phyloP scores from a whole-genome alignment of 2,329 filamentous ascomycete genomes.

The Fusarium pseudoanthophilum region DNA sequence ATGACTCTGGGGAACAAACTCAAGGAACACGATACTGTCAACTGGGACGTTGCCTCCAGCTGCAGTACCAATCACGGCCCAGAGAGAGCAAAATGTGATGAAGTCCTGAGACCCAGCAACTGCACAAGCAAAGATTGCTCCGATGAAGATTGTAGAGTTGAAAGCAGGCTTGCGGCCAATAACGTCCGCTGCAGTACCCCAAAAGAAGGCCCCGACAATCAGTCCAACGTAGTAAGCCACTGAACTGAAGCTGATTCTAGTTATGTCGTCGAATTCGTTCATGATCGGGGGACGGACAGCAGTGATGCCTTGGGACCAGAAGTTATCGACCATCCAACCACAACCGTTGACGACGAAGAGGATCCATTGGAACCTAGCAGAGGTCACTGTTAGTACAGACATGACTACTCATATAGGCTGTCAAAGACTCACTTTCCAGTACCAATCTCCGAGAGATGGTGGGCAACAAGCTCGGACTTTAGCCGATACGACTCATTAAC shows the following conservation, averaged over 20 bases:
- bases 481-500: slow-evolving; percentile 6
- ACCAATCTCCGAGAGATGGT: background rate
- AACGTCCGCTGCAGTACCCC: slow-evolving; percentile 55
- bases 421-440: background rate
- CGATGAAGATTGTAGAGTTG: slow-evolving; percentile 57
- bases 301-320: slow-evolving; percentile 51
- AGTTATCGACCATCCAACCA: slow-evolving; percentile 54
- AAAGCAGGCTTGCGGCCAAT: slow-evolving; percentile 57
- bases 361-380: slow-evolving; percentile 52
- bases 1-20: slow-evolving; percentile 56
- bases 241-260: slow-evolving; percentile 46
- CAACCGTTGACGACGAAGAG: slow-evolving; percentile 60
- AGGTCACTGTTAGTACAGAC: background rate
- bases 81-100: slow-evolving; percentile 59
- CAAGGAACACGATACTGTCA: slow-evolving; percentile 60
- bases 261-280: slow-evolving; percentile 50
- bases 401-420: fast-evolving
- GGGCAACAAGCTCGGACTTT: slow-evolving; percentile 1
- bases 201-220: slow-evolving; percentile 58
- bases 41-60: slow-evolving; percentile 59
- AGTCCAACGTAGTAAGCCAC: slow-evolving; percentile 55
- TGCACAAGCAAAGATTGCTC: slow-evolving; percentile 65
- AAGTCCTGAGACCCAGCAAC: slow-evolving; percentile 69
- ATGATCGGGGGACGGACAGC: slow-evolving; percentile 48
- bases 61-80: slow-evolving; percentile 56